Evolutionary conservation across 2,329 filamentous ascomycete species (phyloP).

Genomic region (Cadophora sp.): DNA sequence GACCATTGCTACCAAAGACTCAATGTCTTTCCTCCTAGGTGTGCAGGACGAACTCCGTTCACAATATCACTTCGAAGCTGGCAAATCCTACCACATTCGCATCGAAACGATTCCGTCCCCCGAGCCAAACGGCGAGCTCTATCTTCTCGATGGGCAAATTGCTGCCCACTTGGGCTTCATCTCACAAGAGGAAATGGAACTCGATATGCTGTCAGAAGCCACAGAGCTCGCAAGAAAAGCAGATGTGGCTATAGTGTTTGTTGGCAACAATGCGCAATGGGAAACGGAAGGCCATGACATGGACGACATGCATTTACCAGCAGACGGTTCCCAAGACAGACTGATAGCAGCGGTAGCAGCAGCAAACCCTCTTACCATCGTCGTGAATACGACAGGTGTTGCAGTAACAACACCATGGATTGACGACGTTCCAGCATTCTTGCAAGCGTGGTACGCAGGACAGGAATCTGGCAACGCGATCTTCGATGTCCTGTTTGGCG

Average conservation of each 20-base stretch:
- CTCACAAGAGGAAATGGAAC: conserved; percentile 40
- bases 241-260: conserved; percentile 65
- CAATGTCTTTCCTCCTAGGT: conserved; percentile 26
- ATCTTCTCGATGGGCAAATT: conserved; percentile 27
- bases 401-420: conserved; percentile 19
- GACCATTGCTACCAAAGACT: conserved; percentile 16
- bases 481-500: conserved; percentile 61
- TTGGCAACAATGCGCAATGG: conserved; percentile 57
- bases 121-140: conserved; percentile 26
- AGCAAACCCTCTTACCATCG: conserved; percentile 36
- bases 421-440: conserved; percentile 21
- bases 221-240: conserved; percentile 60
- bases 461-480: conserved; percentile 71
- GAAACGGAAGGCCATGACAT: conserved; percentile 31
- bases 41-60: conserved; percentile 19
- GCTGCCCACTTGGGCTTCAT: conserved; percentile 17
- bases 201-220: conserved; percentile 50
- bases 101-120: conserved; percentile 17
- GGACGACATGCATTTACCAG: conserved; percentile 26
- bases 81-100: conserved; percentile 21
- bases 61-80: conserved; percentile 21
- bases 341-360: conserved; percentile 57
- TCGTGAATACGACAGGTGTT: conserved; percentile 6
- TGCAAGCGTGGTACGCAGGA: conserved; percentile 64
- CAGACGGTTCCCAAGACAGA: conserved; percentile 15